Percentiles rank a stretch among this genome's conserved stretches.
phyloP scores from a whole-genome alignment of 306 rosid genomes.

The Lablab purpureus region DNA sequence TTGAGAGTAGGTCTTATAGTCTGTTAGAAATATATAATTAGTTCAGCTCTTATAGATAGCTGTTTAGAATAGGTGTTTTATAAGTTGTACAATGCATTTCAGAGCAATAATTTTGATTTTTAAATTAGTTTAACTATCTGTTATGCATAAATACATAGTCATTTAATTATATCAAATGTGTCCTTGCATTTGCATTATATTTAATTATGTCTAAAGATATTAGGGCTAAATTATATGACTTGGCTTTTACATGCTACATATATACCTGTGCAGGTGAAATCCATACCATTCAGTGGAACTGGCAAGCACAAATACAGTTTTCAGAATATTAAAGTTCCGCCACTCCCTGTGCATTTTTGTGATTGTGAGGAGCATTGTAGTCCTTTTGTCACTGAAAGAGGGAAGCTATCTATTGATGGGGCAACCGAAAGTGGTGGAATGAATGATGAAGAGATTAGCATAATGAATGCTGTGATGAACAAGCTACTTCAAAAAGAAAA shows the following conservation, averaged over 20 bases:
- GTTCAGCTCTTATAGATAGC: background rate
- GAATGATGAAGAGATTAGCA: conserved; percentile 66
- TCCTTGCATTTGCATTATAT: background rate
- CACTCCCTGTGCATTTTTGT: conserved; percentile 83
- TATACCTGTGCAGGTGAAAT: conserved; percentile 66
- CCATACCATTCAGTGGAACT: conserved; percentile 84
- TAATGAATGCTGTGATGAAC: conserved; percentile 81
- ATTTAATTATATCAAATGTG: background rate
- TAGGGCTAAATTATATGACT: conserved; percentile 23
- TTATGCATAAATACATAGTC: background rate
- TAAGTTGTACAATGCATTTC: background rate
- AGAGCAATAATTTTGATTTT: conserved; percentile 34
- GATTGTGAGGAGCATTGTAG: conserved; percentile 89
- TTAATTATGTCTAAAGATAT: conserved; percentile 18
- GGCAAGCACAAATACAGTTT: conserved; percentile 96
- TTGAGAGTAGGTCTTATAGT: background rate
- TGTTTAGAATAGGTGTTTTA: background rate
- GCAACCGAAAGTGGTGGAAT: conserved; percentile 59
- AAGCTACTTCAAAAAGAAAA: conserved; percentile 66
- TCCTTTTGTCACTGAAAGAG: conserved; percentile 45
- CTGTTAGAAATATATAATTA: background rate
- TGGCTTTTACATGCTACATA: conserved; percentile 19
- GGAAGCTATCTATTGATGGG: conserved; percentile 37
- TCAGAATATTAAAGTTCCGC: conserved; percentile 74
- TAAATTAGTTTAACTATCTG: conserved; percentile 7